phyloP scores from a whole-genome alignment of 2,329 filamentous ascomycete genomes.

The Alternaria rosae region DNA sequence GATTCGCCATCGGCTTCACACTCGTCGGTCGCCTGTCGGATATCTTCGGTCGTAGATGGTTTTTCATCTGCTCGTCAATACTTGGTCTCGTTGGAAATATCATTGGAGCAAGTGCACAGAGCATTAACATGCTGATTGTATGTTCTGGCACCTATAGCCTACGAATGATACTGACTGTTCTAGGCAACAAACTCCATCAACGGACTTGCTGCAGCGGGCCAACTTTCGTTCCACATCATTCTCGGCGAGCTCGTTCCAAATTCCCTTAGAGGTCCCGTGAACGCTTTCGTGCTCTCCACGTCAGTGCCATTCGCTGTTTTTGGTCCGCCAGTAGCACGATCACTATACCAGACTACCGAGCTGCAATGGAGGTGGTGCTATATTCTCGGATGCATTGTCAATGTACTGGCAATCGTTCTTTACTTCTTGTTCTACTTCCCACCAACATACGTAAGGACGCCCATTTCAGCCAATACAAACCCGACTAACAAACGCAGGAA shows the following conservation, averaged over 20 bases:
- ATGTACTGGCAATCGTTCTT: conserved; percentile 31
- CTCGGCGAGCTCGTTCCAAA: conserved; percentile 51
- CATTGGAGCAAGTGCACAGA: conserved; percentile 47
- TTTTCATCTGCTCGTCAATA: conserved; percentile 46
- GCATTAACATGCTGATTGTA: conserved; percentile 42
- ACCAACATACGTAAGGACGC: conserved; percentile 38
- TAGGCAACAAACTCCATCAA: conserved; percentile 44
- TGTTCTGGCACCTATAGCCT: background rate
- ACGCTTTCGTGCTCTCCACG: conserved; percentile 43
- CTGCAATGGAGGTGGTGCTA: conserved; percentile 46
- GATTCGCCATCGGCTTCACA: conserved; percentile 48
- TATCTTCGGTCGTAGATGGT: conserved; percentile 49
- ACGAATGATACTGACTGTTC: conserved; percentile 1
- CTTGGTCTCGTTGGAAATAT: conserved; percentile 47
- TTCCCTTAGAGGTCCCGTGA: conserved; percentile 41
- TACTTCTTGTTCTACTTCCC: conserved; percentile 50
- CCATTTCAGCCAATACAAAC: no score
- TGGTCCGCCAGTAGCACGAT: conserved; percentile 39
- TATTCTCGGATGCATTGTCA: conserved; percentile 41
- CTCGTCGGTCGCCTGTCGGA: conserved; percentile 50
- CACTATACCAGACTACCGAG: conserved; percentile 39
- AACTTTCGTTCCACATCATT: conserved; percentile 50
- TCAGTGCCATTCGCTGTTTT: conserved; percentile 43
- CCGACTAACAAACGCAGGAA: conserved; percentile 27
- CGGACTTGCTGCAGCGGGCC: conserved; percentile 49